Base-by-base conservation (phyloP, 2,329 filamentous ascomycete genomes). In the Trichoderma polysporum region DNA sequence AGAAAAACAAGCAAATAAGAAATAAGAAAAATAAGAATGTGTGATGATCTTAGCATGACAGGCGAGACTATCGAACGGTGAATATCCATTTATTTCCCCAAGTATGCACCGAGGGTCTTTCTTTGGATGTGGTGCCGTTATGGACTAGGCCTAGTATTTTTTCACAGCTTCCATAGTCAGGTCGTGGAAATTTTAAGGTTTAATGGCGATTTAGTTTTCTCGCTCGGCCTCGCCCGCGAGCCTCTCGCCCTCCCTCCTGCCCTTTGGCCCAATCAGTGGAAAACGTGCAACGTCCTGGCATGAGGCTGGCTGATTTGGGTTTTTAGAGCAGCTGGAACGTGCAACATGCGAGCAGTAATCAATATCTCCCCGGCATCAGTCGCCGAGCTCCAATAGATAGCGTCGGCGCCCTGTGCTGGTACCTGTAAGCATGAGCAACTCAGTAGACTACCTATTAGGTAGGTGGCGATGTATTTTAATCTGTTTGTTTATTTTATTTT, bases 61-160 rank as follows among this genome's bases (percentile, higher is more conserved):
- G n/a, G 7, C 25, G n/a, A 31, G n/a, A 31, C 25, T 53, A 50
- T 62, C 47, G 59, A 52, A 31, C 47, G 25, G 33, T 5, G 49
- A 29, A 53, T 37, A 61, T 62, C 59, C 59, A 62, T 62, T 31
- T 52, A 52, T 53, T 62, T 53, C 47, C 59, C n/a, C 22, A 62
- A 52, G 17, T 19, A 62, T 47, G 47, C 59, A 62, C 59, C 59
- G 59, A 62, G 47, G 3, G 9, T 39, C 22, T 13, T 7, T 19
- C 15, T 12, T 29, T 39, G 35, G 25, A 13, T 2, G 33, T 53
- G 59, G 47, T 27, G 47, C 47, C 41, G 27, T 5, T n/a, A 0
- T 8, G 12, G n/a, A 19, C 8, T 12, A 19, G n/a, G 9, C 41
- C 41, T 22, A 45, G 41, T 17, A 19, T 22, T 45, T 22, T 1